Percentiles rank a stretch among this genome's conserved stretches.
phyloP scores from a whole-genome alignment of 768 basidiomycete genomes.

The Tylopilus intermedius region DNA sequence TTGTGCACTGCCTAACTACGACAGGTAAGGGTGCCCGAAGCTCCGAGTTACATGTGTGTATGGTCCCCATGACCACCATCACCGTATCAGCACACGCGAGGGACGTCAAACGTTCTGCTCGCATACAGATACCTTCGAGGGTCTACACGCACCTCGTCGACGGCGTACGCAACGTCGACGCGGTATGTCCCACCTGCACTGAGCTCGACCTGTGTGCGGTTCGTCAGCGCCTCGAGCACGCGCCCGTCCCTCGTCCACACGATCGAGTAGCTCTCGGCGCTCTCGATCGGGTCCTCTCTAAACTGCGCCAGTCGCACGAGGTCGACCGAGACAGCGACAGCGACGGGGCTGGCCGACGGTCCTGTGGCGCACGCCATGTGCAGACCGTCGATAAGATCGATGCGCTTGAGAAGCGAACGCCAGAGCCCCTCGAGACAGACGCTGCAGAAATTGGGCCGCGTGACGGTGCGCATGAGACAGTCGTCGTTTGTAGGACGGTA shows the following conservation, averaged over 20 bases:
- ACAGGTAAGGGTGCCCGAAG: neutral
- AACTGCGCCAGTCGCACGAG: conserved; percentile 63
- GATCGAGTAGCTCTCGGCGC: conserved; percentile 51
- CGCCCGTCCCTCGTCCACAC: conserved; percentile 50
- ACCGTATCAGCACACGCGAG: neutral
- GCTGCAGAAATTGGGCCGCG: conserved; percentile 66
- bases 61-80: neutral
- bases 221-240: conserved; percentile 41
- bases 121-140: conserved; percentile 30
- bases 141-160: conserved; percentile 55
- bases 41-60: neutral
- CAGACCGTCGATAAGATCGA: conserved; percentile 59
- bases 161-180: conserved; percentile 46
- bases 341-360: conserved; percentile 23
- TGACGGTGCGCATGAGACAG: conserved; percentile 76
- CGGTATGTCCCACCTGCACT: conserved; percentile 38
- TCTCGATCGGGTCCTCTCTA: conserved; percentile 26
- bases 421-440: conserved; percentile 73
- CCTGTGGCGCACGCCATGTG: conserved; percentile 33
- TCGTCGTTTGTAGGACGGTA: conserved; percentile 82
- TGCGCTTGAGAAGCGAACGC: conserved; percentile 53
- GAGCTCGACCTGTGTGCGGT: conserved; percentile 47
- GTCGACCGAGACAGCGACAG: conserved; percentile 34
- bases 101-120: conserved; percentile 15
- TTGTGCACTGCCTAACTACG: neutral